These are phyloP conservation scores for Rheum nobile DNA, from an alignment of 148 eudicot species.

Conservation along the genomic window DNA sequence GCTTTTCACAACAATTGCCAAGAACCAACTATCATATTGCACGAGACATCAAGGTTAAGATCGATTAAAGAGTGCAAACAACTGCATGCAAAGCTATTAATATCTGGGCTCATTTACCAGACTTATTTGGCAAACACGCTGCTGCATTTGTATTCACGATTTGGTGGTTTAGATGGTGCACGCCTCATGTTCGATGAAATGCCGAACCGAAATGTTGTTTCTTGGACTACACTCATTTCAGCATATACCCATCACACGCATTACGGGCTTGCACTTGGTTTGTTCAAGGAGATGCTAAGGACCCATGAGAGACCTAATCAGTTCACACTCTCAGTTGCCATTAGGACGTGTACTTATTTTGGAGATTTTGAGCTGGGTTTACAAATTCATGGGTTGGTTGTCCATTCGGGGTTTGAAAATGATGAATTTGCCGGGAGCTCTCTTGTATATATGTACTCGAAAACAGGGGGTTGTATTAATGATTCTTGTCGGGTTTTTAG, in stretches of 20 bases:
- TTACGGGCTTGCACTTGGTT: too few relatives aligned
- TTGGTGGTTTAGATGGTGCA: conserved; percentile 2
- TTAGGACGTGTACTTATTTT: conserved; percentile 7
- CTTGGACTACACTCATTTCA: conserved; percentile 13
- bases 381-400: too few relatives aligned
- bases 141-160: too few relatives aligned
- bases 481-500: too few relatives aligned
- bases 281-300: conserved; percentile 10
- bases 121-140: conserved; percentile 3
- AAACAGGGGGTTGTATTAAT: background rate
- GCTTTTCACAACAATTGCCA: too few relatives aligned
- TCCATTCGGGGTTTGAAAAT: too few relatives aligned
- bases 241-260: conserved; percentile 8
- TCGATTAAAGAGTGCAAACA: conserved; percentile 10
- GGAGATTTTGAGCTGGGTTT: conserved; percentile 7
- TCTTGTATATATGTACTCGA: conserved; percentile 7
- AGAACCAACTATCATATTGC: background rate
- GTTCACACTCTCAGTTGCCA: conserved; percentile 5
- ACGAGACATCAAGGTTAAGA: background rate
- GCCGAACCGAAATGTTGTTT: conserved; percentile 5
- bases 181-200: conserved; percentile 10
- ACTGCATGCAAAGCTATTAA: conserved; percentile 7
- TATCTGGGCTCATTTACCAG: background rate
- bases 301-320: conserved; percentile 12
- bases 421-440: conserved; percentile 14